Evolutionary conservation across 371 early-diverging fungal genomes (phyloP).

Genomic region (Mortierella sp.): DNA sequence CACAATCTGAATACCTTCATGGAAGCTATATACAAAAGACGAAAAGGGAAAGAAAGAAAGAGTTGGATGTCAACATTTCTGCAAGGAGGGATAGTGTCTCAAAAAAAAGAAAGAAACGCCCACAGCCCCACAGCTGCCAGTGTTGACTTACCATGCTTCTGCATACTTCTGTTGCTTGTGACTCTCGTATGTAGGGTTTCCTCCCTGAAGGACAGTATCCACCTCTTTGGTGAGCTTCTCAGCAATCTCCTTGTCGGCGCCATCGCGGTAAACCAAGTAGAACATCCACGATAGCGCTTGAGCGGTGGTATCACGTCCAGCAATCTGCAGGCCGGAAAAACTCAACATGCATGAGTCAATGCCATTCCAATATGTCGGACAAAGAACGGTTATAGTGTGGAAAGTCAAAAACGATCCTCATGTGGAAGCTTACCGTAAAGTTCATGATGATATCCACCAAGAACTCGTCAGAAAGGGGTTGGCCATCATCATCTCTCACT

Average conservation of each 20-base stretch:
- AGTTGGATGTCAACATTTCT: too few relatives aligned
- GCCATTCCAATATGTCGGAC: background rate
- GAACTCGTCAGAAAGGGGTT: conserved; percentile 57
- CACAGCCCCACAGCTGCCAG: too few relatives aligned
- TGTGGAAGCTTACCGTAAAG: conserved; percentile 57
- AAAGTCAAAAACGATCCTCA: too few relatives aligned
- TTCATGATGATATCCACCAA: conserved; percentile 71
- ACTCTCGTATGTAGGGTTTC: conserved; percentile 25
- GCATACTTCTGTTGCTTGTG: conserved; percentile 34
- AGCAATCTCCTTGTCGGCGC: conserved; percentile 3
- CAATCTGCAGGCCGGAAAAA: conserved; percentile 53
- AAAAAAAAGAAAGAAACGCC: too few relatives aligned
- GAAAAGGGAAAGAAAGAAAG: too few relatives aligned
- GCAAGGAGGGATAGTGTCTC: too few relatives aligned
- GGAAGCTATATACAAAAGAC: too few relatives aligned
- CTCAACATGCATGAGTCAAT: conserved; percentile 56
- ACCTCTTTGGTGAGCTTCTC: conserved; percentile 19
- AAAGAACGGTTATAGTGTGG: too few relatives aligned
- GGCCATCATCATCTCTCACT: conserved; percentile 59
- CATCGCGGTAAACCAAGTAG: conserved; percentile 54
- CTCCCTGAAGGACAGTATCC: conserved; percentile 21
- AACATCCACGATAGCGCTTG: conserved; percentile 76
- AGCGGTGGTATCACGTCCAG: conserved; percentile 81
- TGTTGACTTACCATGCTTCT: conserved; percentile 50
- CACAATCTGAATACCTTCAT: too few relatives aligned